Evolutionary conservation across 1,284 basidiomycete species (phyloP).

Genomic region (Ustilago xerochloae): DNA sequence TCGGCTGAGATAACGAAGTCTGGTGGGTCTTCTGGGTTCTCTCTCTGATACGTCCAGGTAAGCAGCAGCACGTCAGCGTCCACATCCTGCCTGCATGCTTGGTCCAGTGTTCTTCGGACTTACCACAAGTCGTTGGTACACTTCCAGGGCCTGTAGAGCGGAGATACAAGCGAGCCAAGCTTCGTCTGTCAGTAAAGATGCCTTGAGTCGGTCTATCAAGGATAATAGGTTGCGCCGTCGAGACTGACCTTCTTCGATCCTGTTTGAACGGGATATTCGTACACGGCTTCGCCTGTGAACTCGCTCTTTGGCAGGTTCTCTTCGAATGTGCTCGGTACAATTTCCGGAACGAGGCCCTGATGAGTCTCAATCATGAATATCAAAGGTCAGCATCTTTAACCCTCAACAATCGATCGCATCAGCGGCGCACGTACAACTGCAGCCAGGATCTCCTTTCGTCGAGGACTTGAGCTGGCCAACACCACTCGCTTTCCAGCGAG

Average conservation of each 20-base stretch:
- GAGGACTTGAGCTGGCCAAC: constrained; percentile 59
- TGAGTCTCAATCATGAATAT: neutral
- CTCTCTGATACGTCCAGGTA: constrained; percentile 40
- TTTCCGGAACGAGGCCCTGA: constrained; percentile 85
- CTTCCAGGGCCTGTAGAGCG: constrained; percentile 64
- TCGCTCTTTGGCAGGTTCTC: constrained; percentile 80
- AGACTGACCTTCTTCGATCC: constrained; percentile 79
- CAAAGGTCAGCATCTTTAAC: neutral
- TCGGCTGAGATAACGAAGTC: constrained; percentile 85
- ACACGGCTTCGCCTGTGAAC: constrained; percentile 77
- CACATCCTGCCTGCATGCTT: neutral
- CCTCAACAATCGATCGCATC: too few relatives aligned
- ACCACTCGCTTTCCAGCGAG: constrained; percentile 61
- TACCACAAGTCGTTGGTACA: constrained; percentile 59
- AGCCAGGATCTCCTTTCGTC: constrained; percentile 61
- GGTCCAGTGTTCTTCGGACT: constrained; percentile 10
- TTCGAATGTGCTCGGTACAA: constrained; percentile 86
- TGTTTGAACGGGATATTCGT: constrained; percentile 93
- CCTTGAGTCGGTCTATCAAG: too few relatives aligned
- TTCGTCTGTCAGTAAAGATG: neutral
- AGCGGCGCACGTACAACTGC: constrained; percentile 39
- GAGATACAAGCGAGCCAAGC: neutral
- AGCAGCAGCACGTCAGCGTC: neutral
- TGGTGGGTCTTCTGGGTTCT: constrained; percentile 83
- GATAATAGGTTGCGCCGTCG: too few relatives aligned